Percentiles rank a stretch among this genome's conserved stretches.
Conservation (phyloP, 495 filamentous ascomycete species). For the Parmelia sp. region DNA sequence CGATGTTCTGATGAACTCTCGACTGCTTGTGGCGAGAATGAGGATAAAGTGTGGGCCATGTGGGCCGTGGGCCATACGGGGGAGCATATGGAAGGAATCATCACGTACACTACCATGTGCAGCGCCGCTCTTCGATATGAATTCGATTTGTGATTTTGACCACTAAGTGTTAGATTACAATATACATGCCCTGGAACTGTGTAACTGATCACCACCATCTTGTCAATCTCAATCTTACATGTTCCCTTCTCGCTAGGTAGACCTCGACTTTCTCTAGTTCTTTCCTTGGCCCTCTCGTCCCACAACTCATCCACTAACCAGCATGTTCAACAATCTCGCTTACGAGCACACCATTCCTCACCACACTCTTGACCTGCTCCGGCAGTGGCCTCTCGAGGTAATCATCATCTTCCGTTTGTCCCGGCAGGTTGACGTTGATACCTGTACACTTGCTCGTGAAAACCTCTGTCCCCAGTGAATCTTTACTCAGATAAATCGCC, state of each 20-base stretch:
- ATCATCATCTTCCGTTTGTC: conserved; percentile 57
- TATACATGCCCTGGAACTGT: neutral
- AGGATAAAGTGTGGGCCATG: neutral
- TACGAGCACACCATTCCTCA: conserved; percentile 66
- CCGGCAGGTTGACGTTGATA: conserved; percentile 78
- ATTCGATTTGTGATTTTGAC: neutral
- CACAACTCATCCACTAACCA: conserved; percentile 42
- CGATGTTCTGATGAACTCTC: neutral
- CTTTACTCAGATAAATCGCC: conserved; percentile 72
- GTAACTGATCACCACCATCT: neutral
- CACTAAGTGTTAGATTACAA: neutral
- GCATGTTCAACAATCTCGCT: conserved; percentile 88
- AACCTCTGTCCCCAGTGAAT: conserved; percentile 69
- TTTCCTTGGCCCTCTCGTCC: too few relatives aligned
- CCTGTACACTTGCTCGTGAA: conserved; percentile 79
- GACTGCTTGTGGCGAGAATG: neutral
- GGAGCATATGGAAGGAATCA: neutral
- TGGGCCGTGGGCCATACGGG: neutral
- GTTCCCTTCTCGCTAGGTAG: neutral
- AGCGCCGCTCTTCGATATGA: neutral
- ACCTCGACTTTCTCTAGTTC: neutral
- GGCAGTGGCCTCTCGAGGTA: conserved; percentile 80
- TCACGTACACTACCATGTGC: neutral
- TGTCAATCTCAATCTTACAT: conserved; percentile 1
- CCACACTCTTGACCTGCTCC: conserved; percentile 79